Conservation (phyloP, 164 flowering plant genomes). For the Chimonanthus salicifolius region DNA sequence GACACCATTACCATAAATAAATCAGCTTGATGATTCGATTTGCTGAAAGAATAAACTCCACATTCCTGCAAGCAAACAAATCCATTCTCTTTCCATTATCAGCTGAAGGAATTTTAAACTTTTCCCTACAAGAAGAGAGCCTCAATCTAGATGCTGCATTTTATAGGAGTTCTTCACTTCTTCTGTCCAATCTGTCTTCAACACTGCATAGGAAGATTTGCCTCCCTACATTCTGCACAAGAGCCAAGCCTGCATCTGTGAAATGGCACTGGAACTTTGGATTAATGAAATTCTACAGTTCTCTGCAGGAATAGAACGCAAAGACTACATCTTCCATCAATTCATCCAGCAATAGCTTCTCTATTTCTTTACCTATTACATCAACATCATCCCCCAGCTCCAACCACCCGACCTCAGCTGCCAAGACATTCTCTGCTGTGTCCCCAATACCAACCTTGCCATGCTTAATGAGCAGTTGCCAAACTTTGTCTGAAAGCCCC, state of each 20-base stretch:
- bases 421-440: slow-evolving; percentile 14
- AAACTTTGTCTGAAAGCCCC: slow-evolving; percentile 32
- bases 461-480: slow-evolving; percentile 28
- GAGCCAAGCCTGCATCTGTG: neutral
- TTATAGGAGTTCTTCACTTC: neutral
- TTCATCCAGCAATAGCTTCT: slow-evolving; percentile 49
- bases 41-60: neutral
- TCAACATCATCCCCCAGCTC: slow-evolving; percentile 41
- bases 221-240: neutral
- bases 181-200: neutral
- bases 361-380: slow-evolving; percentile 54
- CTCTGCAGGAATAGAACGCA: neutral
- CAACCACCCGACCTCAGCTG: slow-evolving; percentile 17
- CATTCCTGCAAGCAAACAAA: neutral
- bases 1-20: neutral
- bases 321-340: slow-evolving; percentile 38
- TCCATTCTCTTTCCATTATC: neutral
- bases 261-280: neutral
- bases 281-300: neutral
- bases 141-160: neutral
- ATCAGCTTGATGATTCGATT: neutral
- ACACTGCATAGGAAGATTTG: neutral
- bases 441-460: slow-evolving; percentile 21
- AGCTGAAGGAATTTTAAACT: neutral
- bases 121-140: neutral